Evolutionary conservation across 768 basidiomycete species (phyloP), one percentile per base, ranked within the genome.

Genomic region (Calocybe cyanea): DNA sequence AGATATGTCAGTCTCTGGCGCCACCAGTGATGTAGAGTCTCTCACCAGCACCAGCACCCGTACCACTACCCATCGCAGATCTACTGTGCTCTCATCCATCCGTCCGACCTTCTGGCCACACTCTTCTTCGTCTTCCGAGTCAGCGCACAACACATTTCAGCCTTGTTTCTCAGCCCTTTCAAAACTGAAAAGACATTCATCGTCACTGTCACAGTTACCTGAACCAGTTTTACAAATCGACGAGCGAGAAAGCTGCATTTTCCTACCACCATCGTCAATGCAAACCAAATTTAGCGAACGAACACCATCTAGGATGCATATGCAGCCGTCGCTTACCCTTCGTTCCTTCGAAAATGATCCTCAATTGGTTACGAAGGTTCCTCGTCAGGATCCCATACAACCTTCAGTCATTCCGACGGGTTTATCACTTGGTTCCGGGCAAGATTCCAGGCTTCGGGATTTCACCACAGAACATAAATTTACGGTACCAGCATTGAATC

Each of bases 341-440:
- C 69, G 62, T 33, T 51, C 72, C 4, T 75, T 75, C 46, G n/a
- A n/a, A n/a, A n/a, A n/a, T 64, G 68, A 5, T 70, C 68, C 45
- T 58, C 63, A 7, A 33, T 52, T 15, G 48, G 46, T n/a, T 38
- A 48, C 37, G 51, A 55, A 38, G 38, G 46, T 10, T 54, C 49
- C 11, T 56, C 51, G 17, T 41, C 46, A 14, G 42, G 49, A 20
- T 51, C 53, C 24, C 51, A 57, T n/a, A 58, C 57, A 0, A 54
- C 52, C 23, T 50, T 40, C 3, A 55, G 56, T 10, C 51, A 55
- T 9, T 32, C 25, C 11, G 5, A 18, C n/a, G 18, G n/a, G n/a
- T n/a, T 23, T 13, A 24, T 39, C 19, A 10, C 44, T 11, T 41
- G 49, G n/a, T 31, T 30, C 24, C 19, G 15, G 11, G 34, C 33